Evolutionary conservation across 2,329 filamentous ascomycete genomes (phyloP).

Genomic region (Talaromyces atroroseus): DNA sequence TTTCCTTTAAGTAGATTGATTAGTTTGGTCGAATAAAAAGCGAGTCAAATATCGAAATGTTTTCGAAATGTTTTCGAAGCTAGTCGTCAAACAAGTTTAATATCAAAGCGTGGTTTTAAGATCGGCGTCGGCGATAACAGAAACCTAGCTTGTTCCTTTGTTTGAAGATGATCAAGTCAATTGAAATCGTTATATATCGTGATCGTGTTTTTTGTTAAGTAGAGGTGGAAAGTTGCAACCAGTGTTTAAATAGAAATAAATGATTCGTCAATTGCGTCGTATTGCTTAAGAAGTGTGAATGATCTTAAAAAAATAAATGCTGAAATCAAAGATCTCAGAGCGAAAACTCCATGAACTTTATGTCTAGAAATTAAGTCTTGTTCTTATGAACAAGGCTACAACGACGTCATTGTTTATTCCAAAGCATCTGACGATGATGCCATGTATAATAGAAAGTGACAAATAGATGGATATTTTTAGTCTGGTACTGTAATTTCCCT

Average conservation of each 20-base stretch:
- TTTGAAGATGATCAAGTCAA: too few relatives aligned
- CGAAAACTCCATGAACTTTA: not conserved
- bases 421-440: not conserved
- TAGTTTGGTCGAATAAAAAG: not conserved
- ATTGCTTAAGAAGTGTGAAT: not conserved
- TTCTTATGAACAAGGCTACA: not conserved
- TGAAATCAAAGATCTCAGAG: not conserved
- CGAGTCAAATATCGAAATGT: too few relatives aligned
- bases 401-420: slow-evolving; percentile 4
- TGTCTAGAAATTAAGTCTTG: not conserved
- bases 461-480: not conserved
- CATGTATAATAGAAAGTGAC: not conserved
- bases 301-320: not conserved
- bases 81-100: too few relatives aligned
- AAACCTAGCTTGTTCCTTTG: too few relatives aligned
- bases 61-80: too few relatives aligned
- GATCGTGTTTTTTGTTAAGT: not conserved
- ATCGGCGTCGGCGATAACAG: too few relatives aligned
- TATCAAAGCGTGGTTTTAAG: too few relatives aligned
- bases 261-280: slow-evolving; percentile 6
- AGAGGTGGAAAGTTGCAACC: not conserved
- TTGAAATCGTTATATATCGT: not conserved
- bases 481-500: not conserved
- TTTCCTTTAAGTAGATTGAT: not conserved
- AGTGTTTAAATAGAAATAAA: slow-evolving; percentile 5